These are phyloP conservation scores for Melampsora abietis-canadensis DNA, from an alignment of 1,284 basidiomycete genomes.

Conservation along the genomic window DNA sequence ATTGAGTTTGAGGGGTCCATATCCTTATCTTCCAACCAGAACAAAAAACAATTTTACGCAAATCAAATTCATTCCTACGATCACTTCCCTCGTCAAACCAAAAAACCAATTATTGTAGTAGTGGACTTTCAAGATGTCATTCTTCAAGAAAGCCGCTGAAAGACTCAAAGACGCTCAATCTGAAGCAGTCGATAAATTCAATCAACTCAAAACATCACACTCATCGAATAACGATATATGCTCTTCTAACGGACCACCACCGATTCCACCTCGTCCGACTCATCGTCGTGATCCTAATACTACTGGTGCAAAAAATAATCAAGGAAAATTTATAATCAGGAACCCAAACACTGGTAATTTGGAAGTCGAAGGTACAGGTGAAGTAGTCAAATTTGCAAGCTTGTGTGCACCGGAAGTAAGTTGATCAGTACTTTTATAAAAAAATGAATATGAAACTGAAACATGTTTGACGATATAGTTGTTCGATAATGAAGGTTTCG, in stretches of 20 bases:
- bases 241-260: conserved; percentile 10
- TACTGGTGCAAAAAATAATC: conserved; percentile 17
- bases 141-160: conserved; percentile 24
- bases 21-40: no score
- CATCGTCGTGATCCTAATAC: background rate
- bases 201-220: conserved; percentile 13
- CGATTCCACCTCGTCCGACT: background rate
- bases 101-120: no score
- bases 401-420: conserved; percentile 37
- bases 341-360: conserved; percentile 29
- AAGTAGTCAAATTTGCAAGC: conserved; percentile 36
- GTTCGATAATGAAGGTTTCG: conserved; percentile 40
- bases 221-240: background rate
- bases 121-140: conserved; percentile 7
- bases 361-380: conserved; percentile 30
- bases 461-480: conserved; percentile 2
- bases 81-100: no score
- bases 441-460: background rate
- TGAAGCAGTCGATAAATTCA: conserved; percentile 25
- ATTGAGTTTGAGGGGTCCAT: no score
- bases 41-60: no score
- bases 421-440: background rate
- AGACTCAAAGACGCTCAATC: conserved; percentile 29
- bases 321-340: conserved; percentile 31
- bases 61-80: no score